Evolutionary conservation across 805 yeast species (phyloP), one percentile per base, ranked within the genome.

Genomic region (Metschnikowia amazonensis): DNA sequence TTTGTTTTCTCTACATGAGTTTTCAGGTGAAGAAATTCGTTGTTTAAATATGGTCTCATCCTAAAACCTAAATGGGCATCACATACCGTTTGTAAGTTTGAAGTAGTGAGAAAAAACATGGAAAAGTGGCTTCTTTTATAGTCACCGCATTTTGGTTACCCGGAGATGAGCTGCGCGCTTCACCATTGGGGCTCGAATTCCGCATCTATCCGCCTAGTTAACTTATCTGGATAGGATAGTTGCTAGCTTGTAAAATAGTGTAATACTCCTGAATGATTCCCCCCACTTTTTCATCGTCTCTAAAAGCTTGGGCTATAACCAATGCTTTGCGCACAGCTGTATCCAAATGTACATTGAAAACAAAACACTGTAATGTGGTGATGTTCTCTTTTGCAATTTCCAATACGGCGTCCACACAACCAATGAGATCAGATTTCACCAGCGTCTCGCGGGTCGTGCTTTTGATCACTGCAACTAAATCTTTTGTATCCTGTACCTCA

Each of bases 1-100:
- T 67, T 72, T 63, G 30, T 66, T 56, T 60, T 76, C 73, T 77
- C 84, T 70, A 76, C 78, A 76, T 64, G 73, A 69, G 60, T 60
- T 55, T 77, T 80, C 83, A 80, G 85, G 77, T 80, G 85, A 80
- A 80, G 85, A 80, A 80, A 80, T 80, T 80, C 85, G 70, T 67
- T 62, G 55, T 50, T 50, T 44, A 51, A 52, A 48, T 9, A 51
- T 36, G 48, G 48, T 42, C 46, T 54, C 58, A 54, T 54, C 58
- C 50, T 40, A 31, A 45, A 52, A 52, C 50, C 52, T 41, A 25
- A 25, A 7, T 11, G 23, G 17, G 42, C 11, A 21, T 37, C 46
- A 54, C 58, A 54, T 54, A 54, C 58, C 48, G 42, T 45, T 51
- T 38, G 18, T 20, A 14, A 33, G 24, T 17, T 32, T 17, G 13